Evolutionary conservation across 1,139 yeast genomes (phyloP).

Genomic region (Lizanozyma gosingica): DNA sequence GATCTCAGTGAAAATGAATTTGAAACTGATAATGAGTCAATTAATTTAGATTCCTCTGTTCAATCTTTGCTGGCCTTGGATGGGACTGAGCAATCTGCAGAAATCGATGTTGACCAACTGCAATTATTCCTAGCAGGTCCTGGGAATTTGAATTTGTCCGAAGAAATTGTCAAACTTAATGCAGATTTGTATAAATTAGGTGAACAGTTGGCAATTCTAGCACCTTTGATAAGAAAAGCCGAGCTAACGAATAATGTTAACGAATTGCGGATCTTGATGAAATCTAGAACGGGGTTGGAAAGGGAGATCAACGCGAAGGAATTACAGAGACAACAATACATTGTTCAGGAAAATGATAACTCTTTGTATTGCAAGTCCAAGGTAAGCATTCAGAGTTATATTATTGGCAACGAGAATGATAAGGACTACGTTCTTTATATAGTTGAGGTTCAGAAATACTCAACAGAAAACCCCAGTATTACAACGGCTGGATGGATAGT

Average conservation of each 20-base stretch:
- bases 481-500: constrained; percentile 80
- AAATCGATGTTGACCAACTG: constrained; percentile 12
- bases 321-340: constrained; percentile 67
- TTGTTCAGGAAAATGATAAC: constrained; percentile 76
- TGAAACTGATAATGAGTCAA: constrained; percentile 25
- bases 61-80: constrained; percentile 3
- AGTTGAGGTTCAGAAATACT: constrained; percentile 61
- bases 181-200: constrained; percentile 53
- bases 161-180: constrained; percentile 50
- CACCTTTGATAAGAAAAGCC: constrained; percentile 66
- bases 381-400: constrained; percentile 58
- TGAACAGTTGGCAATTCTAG: constrained; percentile 55
- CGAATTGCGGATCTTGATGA: constrained; percentile 58
- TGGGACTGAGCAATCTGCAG: not conserved
- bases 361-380: constrained; percentile 65
- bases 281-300: constrained; percentile 56
- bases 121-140: constrained; percentile 50
- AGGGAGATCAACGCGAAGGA: constrained; percentile 67
- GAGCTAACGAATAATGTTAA: constrained; percentile 68
- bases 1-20: constrained; percentile 11
- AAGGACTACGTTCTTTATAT: constrained; percentile 61
- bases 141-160: constrained; percentile 57
- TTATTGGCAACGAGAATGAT: constrained; percentile 48
- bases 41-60: constrained; percentile 4
- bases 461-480: constrained; percentile 31